Conservation (phyloP, 257 asterid genomes). For the Nyctanthes arbortristis region DNA sequence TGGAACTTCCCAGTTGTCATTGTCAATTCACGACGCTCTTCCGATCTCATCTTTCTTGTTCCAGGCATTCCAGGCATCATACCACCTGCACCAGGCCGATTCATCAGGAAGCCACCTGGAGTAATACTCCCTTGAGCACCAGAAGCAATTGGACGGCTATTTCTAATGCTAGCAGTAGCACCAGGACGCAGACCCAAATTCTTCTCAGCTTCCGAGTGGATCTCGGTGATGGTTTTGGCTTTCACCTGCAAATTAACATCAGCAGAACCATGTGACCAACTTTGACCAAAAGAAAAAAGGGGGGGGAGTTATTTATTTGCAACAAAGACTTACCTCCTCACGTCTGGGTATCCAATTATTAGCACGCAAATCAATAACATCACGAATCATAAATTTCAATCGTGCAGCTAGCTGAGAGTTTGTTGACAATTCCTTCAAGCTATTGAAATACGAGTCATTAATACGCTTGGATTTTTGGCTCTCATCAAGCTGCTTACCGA, state of each 20-base stretch:
- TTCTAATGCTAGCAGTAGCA: constrained; percentile 81
- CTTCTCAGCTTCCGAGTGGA: constrained; percentile 91
- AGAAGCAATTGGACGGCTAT: constrained; percentile 47
- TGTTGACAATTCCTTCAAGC: constrained; percentile 72
- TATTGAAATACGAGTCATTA: constrained; percentile 67
- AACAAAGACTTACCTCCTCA: constrained; percentile 63
- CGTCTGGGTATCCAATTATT: constrained; percentile 91
- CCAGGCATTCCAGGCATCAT: constrained; percentile 99
- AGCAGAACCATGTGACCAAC: neutral
- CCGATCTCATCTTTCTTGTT: constrained; percentile 74
- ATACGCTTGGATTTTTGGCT: constrained; percentile 55
- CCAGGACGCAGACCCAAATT: constrained; percentile 94
- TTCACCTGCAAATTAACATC: neutral
- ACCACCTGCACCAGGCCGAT: constrained; percentile 85
- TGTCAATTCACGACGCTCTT: constrained; percentile 66
- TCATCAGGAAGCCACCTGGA: constrained; percentile 74
- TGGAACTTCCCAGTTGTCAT: constrained; percentile 36
- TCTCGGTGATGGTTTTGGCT: constrained; percentile 91
- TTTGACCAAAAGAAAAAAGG: neutral
- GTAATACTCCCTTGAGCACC: constrained; percentile 59
- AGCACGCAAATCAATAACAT: constrained; percentile 80
- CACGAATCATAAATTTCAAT: constrained; percentile 76
- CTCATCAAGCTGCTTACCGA: constrained; percentile 60
- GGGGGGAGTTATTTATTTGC: neutral
- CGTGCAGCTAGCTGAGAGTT: constrained; percentile 79